phyloP scores from a whole-genome alignment of 441 rosid genomes.

The Euphorbia schlechtendalii region DNA sequence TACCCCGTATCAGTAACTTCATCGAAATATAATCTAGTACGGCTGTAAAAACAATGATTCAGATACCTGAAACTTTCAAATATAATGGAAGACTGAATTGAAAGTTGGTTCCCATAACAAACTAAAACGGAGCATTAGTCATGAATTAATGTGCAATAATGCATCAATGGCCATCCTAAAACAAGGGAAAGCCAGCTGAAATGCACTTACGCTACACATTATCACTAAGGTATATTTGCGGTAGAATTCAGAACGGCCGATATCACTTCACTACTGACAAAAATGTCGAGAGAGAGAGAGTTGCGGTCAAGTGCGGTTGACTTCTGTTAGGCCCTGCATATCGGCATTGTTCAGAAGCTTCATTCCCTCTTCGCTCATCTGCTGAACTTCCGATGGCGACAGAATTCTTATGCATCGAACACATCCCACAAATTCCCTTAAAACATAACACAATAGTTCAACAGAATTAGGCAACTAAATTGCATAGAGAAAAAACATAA shows the following conservation, averaged over 20 bases:
- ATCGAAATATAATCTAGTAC: too few relatives aligned
- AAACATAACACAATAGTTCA: not conserved
- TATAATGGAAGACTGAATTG: not conserved
- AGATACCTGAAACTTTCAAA: not conserved
- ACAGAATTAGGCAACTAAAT: not conserved
- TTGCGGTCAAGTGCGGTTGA: slow-evolving; percentile 17
- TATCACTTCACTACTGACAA: not conserved
- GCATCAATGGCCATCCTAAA: slow-evolving; percentile 1
- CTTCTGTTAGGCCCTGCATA: slow-evolving; percentile 44
- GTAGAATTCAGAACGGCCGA: not conserved
- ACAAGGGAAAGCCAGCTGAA: not conserved
- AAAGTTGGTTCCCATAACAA: not conserved
- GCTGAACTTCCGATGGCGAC: slow-evolving; percentile 95
- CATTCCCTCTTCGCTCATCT: slow-evolving; percentile 99
- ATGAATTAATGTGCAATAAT: not conserved
- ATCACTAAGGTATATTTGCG: not conserved
- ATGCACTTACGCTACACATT: not conserved
- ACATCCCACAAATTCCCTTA: slow-evolving; percentile 88
- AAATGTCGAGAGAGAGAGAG: not conserved
- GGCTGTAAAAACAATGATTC: too few relatives aligned
- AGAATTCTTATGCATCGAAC: slow-evolving; percentile 94
- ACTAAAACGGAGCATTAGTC: not conserved
- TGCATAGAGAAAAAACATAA: too few relatives aligned
- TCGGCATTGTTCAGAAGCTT: slow-evolving; percentile 76
- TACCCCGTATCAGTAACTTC: too few relatives aligned